Evolutionary conservation across 2,329 filamentous ascomycete genomes (phyloP).

Genomic region (Tricladium varicosporioides): DNA sequence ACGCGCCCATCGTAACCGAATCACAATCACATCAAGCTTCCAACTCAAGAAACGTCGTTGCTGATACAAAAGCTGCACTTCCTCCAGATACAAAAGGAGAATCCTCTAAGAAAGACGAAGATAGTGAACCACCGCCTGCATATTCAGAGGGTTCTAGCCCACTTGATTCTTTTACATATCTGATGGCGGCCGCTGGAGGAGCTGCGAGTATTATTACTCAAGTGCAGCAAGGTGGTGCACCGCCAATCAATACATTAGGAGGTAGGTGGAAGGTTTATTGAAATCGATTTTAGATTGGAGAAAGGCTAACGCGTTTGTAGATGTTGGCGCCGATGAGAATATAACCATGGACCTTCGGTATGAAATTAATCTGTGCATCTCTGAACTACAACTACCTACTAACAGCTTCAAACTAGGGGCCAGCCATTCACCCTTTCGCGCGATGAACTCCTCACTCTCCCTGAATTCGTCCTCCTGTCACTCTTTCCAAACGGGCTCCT

Average conservation of each 20-base stretch:
- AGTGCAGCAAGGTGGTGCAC: constrained; percentile 85
- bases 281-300: not conserved
- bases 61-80: constrained; percentile 81
- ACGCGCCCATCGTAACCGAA: constrained; percentile 45
- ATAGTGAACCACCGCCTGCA: constrained; percentile 90
- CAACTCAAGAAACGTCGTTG: constrained; percentile 47
- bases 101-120: constrained; percentile 71
- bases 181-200: constrained; percentile 97
- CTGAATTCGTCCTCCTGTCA: constrained; percentile 96
- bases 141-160: constrained; percentile 95
- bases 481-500: constrained; percentile 98
- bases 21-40: constrained; percentile 32
- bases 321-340: constrained; percentile 87
- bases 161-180: constrained; percentile 87
- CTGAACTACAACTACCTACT: constrained; percentile 23
- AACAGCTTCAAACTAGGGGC: constrained; percentile 57
- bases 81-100: constrained; percentile 78
- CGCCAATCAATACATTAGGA: constrained; percentile 85
- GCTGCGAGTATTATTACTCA: constrained; percentile 99
- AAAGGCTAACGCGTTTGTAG: constrained; percentile 39
- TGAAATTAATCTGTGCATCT: constrained; percentile 24
- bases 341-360: constrained; percentile 94
- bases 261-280: constrained; percentile 48
- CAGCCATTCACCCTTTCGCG: constrained; percentile 90
- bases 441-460: constrained; percentile 91